Evolutionary conservation across 768 basidiomycete genomes (phyloP), one percentile per base, ranked within the genome.

Genomic region (Lepiota venenata): DNA sequence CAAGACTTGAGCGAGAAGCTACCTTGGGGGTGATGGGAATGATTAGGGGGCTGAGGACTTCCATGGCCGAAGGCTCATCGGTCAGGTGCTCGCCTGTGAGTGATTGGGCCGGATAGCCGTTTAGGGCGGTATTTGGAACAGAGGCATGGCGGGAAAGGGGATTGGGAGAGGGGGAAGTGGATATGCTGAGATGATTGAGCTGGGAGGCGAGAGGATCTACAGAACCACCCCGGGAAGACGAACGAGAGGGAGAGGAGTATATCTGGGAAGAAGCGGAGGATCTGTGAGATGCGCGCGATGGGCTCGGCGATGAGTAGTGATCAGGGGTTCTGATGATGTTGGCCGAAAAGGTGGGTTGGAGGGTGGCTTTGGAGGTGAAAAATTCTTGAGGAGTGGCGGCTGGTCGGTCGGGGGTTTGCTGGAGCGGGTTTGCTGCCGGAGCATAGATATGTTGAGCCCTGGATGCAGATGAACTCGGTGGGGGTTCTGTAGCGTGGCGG

Each of bases 261-360:
- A 52, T 52, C 42, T 52, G 51, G 9, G 43, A 20, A 4, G 51
- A 43, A 4, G 43, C 32, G 22, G 46, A 22, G 14, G 42, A 29
- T 54, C 56, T 20, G 39, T 55, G 53, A 45, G 47, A 45, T 38
- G 32, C 22, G 20, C 50, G 27, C 45, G 56, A 49, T 20, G 61
- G 55, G 10, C 58, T 47, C 8, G 67, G 62, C 9, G 60, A 56
- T 49, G 56, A 60, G 58, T 88, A 89, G 62, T 88, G 78, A 4
- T 76, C 74, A 1, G 88, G 88, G 2, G 82, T 87, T 45, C 88
- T 84, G 29, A 89, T 73, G 64, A 88, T 84, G 51, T 72, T 80
- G n/a, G 80, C 61, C 1, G 84, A 84, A 60, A 89, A 91, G 1
- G 88, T 88, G 1, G 85, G 74, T 41, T 82, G 79, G 15, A 88